These are phyloP conservation scores for Erigeron canadensis DNA, from an alignment of 129 eudicot genomes.

Conservation along the genomic window DNA sequence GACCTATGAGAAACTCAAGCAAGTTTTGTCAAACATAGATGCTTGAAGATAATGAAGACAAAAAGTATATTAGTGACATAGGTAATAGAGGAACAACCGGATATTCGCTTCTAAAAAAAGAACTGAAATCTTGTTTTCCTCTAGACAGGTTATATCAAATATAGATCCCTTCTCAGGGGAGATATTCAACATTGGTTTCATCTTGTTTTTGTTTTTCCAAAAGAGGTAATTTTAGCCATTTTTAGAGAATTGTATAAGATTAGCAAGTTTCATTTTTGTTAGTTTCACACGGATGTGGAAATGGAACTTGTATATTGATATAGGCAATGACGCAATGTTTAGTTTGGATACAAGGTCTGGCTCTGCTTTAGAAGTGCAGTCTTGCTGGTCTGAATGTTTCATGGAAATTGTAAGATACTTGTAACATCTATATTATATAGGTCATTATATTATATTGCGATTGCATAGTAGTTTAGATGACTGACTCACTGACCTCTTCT, in stretches of 20 bases:
- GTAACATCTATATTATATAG: background rate
- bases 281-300: background rate
- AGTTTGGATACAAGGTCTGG: background rate
- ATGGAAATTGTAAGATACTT: conserved; percentile 13
- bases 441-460: background rate
- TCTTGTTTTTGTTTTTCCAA: background rate
- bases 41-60: conserved; percentile 22
- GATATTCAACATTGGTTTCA: background rate
- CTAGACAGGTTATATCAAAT: conserved; percentile 19
- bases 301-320: conserved; percentile 3
- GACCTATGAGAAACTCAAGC: conserved; percentile 90
- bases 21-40: conserved; percentile 58
- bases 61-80: conserved; percentile 16
- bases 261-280: conserved; percentile 6
- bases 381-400: background rate
- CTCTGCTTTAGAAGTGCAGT: conserved; percentile 8
- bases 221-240: conserved; percentile 3
- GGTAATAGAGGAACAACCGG: conserved; percentile 18
- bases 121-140: conserved; percentile 22
- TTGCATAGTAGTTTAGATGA: background rate
- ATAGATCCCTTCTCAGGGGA: conserved; percentile 21
- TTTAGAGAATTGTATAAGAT: background rate
- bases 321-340: conserved; percentile 9
- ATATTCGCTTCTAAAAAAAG: background rate
- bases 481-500: background rate